Evolutionary conservation across 208 protist genomes (phyloP).

Genomic region (Leptomonas seymouri): DNA sequence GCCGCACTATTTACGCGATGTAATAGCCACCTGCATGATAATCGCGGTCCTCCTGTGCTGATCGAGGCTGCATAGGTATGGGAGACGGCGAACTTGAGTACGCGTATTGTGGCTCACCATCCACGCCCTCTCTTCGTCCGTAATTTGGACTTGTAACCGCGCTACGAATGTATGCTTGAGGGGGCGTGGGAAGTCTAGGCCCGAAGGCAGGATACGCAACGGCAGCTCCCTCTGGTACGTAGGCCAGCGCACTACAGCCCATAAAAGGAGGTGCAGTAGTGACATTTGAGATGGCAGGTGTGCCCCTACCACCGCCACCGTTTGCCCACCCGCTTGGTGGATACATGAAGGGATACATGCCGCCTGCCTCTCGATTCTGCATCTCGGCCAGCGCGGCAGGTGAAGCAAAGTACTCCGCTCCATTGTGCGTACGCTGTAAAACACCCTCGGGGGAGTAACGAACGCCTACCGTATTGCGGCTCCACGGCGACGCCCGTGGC

Average conservation of each 20-base stretch:
- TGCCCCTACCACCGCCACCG: not conserved
- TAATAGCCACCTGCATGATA: not conserved
- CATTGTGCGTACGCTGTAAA: not conserved
- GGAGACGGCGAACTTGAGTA: not conserved
- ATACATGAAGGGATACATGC: not conserved
- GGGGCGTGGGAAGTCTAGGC: not conserved
- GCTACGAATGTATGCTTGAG: not conserved
- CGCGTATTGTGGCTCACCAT: not conserved
- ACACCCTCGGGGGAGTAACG: not conserved
- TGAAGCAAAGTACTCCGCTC: not conserved
- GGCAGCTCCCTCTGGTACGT: not conserved
- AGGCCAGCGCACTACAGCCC: not conserved
- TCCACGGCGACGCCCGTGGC: conserved; percentile 11
- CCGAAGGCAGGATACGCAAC: not conserved
- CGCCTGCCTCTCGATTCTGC: not conserved
- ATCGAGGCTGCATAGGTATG: not conserved
- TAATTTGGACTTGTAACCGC: not conserved
- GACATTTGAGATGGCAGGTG: not conserved
- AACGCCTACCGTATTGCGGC: not conserved
- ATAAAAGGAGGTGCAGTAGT: not conserved
- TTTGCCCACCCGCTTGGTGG: not conserved
- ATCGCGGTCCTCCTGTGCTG: not conserved
- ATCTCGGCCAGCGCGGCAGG: conserved; percentile 9
- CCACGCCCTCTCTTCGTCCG: not conserved
- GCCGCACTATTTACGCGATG: not conserved